Evolutionary conservation across 345 rosid genomes (phyloP).

Genomic region (Xanthoceras sorbifolium): DNA sequence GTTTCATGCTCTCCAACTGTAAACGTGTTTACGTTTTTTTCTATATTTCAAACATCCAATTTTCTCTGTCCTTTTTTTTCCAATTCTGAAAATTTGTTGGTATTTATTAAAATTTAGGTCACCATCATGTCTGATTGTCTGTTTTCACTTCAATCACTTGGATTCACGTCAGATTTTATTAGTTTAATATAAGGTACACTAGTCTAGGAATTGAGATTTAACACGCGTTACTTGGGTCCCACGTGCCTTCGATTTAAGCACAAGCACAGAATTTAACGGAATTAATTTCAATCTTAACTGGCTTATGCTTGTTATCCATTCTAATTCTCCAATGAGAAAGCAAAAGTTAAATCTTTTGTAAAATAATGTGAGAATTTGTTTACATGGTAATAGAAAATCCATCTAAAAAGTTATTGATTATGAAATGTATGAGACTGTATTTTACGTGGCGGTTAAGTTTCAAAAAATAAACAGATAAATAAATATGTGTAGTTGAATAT

Average conservation of each 20-base stretch:
- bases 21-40: slow-evolving; percentile 21
- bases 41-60: slow-evolving; percentile 23
- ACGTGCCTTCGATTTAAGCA: not conserved
- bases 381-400: not conserved
- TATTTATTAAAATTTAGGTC: not conserved
- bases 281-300: not conserved
- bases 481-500: not conserved
- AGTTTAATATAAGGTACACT: not conserved
- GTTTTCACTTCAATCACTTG: not conserved
- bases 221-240: slow-evolving; percentile 2
- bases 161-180: not conserved
- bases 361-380: not conserved
- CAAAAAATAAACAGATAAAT: too few relatives aligned
- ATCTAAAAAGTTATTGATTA: not conserved
- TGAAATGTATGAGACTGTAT: not conserved
- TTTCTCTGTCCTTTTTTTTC: not conserved
- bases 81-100: not conserved
- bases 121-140: not conserved
- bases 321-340: not conserved
- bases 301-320: not conserved
- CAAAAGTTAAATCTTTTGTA: not conserved
- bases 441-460: not conserved
- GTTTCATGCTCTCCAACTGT: slow-evolving; percentile 44
- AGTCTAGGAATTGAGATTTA: not conserved
- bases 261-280: not conserved